These are phyloP conservation scores for Stygiomarasmius scandens DNA, from an alignment of 1,284 basidiomycete species.

Conservation along the genomic window DNA sequence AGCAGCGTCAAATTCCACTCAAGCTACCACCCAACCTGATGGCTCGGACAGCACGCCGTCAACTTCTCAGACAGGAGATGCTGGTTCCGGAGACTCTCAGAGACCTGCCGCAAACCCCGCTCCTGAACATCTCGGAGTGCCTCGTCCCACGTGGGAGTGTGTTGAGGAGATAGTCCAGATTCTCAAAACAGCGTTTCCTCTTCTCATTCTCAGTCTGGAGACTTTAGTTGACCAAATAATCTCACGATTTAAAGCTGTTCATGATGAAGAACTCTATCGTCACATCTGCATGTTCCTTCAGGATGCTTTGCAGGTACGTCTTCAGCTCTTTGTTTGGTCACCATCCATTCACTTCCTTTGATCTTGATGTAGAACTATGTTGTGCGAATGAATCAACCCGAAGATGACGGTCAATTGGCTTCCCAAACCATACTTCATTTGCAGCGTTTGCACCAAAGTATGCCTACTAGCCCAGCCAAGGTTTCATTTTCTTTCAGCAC, in stretches of 20 bases:
- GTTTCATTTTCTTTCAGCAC: conserved; percentile 39
- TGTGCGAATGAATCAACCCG: conserved; percentile 61
- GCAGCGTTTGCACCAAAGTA: conserved; percentile 73
- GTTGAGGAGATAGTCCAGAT: conserved; percentile 95
- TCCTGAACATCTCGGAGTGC: conserved; percentile 34
- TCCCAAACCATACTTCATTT: conserved; percentile 63
- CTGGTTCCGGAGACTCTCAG: neutral
- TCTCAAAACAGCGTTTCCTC: conserved; percentile 95
- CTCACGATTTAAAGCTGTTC: conserved; percentile 87
- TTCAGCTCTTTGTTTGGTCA: neutral
- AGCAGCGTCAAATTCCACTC: neutral
- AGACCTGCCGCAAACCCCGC: conserved; percentile 24
- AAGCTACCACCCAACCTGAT: conserved; percentile 19
- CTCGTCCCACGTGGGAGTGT: conserved; percentile 85
- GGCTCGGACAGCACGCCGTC: neutral
- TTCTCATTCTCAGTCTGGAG: conserved; percentile 94
- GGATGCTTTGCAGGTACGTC: conserved; percentile 67
- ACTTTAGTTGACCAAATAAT: conserved; percentile 97
- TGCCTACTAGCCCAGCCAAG: conserved; percentile 62
- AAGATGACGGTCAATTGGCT: conserved; percentile 80
- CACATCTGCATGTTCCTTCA: conserved; percentile 84
- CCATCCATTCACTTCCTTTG: conserved; percentile 12
- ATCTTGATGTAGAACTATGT: conserved; percentile 63
- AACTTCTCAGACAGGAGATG: neutral
- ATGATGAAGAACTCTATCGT: conserved; percentile 96